These are phyloP conservation scores for Ophiocordyceps unilateralis DNA, from an alignment of 2,329 filamentous ascomycete genomes.

Conservation along the genomic window DNA sequence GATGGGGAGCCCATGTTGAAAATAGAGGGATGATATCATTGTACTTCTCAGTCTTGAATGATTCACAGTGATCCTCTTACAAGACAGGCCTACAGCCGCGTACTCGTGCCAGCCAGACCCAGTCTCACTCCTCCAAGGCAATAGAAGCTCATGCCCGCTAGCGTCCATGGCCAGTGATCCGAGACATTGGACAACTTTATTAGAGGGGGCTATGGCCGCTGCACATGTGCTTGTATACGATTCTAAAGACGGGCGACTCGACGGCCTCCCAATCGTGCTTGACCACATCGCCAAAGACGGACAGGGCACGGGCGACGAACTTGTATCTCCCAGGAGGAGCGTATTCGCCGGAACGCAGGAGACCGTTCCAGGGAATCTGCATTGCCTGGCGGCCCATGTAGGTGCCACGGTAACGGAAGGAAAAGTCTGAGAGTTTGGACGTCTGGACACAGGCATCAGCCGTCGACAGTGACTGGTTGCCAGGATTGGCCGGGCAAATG, in stretches of 20 bases:
- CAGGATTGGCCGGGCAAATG: background rate
- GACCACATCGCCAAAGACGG: slow-evolving; percentile 1
- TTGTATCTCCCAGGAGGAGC: slow-evolving; percentile 2
- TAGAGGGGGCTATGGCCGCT: no score
- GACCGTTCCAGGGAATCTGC: background rate
- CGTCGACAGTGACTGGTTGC: no score
- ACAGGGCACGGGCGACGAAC: slow-evolving; percentile 2
- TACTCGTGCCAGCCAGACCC: no score
- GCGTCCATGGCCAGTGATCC: no score
- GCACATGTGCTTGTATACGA: background rate
- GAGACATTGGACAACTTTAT: no score
- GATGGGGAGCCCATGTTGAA: no score
- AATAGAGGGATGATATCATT: no score
- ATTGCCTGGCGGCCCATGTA: background rate
- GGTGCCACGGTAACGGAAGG: background rate
- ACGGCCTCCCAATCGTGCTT: slow-evolving; percentile 1
- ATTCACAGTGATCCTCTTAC: no score
- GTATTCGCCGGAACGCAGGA: background rate
- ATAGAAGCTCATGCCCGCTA: no score
- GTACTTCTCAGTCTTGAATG: no score
- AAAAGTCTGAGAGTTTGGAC: background rate
- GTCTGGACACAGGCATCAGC: background rate
- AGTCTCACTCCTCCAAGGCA: no score
- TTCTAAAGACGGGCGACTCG: slow-evolving; percentile 1
- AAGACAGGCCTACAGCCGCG: no score